Percentiles rank a stretch among this genome's conserved stretches.
Conservation (phyloP, 2,329 filamentous ascomycete genomes). For the Reticulascus tulasneorum region DNA sequence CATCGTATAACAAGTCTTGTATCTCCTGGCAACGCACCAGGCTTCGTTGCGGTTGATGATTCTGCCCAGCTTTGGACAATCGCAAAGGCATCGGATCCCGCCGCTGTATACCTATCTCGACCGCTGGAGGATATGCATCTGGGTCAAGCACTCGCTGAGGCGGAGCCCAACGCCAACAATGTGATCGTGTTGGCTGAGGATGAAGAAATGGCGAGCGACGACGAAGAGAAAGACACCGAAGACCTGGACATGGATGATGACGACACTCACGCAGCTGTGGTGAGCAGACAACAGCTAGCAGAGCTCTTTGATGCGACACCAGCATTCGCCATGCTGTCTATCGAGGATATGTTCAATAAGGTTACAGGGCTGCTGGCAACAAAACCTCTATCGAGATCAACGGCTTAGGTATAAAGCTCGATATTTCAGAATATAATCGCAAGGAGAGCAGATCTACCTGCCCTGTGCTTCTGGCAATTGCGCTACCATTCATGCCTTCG, state of each 20-base stretch:
- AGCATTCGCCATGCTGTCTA: constrained; percentile 64
- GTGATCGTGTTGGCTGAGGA: constrained; percentile 29
- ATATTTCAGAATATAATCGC: no score
- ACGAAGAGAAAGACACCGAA: constrained; percentile 38
- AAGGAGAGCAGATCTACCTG: no score
- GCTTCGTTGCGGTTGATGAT: constrained; percentile 74
- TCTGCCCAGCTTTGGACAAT: constrained; percentile 66
- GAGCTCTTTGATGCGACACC: constrained; percentile 68
- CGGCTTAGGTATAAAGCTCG: constrained; percentile 4
- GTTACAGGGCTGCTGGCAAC: constrained; percentile 62
- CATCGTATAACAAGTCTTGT: constrained; percentile 64
- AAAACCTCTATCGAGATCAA: constrained; percentile 39
- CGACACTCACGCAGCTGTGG: constrained; percentile 53
- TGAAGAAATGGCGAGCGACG: constrained; percentile 38
- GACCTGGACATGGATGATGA: constrained; percentile 45
- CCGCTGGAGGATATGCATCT: constrained; percentile 52
- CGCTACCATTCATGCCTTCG: no score
- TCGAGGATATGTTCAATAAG: constrained; percentile 73
- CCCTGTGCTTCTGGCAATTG: no score
- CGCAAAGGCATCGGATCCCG: constrained; percentile 54
- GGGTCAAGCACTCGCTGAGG: constrained; percentile 30
- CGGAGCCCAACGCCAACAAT: constrained; percentile 16
- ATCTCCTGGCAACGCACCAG: constrained; percentile 58
- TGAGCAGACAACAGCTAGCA: constrained; percentile 64
- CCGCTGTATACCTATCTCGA: constrained; percentile 47